These are phyloP conservation scores for Sonneratia caseolaris DNA, from an alignment of 345 rosid species.

Conservation along the genomic window DNA sequence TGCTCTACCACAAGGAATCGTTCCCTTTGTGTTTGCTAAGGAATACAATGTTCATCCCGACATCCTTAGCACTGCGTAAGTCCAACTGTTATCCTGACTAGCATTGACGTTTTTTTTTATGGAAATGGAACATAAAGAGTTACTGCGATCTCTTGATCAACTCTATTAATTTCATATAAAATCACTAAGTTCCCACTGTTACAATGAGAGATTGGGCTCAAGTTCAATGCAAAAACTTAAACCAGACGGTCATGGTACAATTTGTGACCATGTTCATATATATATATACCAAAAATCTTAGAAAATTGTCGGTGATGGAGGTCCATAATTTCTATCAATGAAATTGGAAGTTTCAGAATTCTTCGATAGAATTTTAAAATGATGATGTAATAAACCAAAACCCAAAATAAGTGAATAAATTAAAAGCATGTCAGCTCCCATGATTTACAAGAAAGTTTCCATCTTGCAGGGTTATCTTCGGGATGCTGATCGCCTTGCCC, in stretches of 20 bases:
- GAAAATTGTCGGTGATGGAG: too few species aligned
- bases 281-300: too few species aligned
- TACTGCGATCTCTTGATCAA: too few species aligned
- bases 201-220: too few species aligned
- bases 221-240: background rate
- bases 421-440: background rate
- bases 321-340: background rate
- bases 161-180: background rate
- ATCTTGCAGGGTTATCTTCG: conserved; percentile 33
- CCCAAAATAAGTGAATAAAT: background rate
- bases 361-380: too few species aligned
- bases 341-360: background rate
- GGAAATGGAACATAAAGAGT: too few species aligned
- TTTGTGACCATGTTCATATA: too few species aligned
- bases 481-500: conserved; percentile 42
- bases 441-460: background rate
- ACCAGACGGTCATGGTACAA: too few species aligned
- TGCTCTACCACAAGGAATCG: conserved; percentile 40
- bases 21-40: conserved; percentile 35
- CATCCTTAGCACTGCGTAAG: conserved; percentile 37
- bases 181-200: background rate
- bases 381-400: background rate
- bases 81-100: background rate
- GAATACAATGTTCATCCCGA: conserved; percentile 38
- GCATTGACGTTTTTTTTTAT: too few species aligned